Evolutionary conservation across 1,139 yeast species (phyloP), one percentile per base, ranked within the genome.

Genomic region (Lodderomyces oxycetoniae): DNA sequence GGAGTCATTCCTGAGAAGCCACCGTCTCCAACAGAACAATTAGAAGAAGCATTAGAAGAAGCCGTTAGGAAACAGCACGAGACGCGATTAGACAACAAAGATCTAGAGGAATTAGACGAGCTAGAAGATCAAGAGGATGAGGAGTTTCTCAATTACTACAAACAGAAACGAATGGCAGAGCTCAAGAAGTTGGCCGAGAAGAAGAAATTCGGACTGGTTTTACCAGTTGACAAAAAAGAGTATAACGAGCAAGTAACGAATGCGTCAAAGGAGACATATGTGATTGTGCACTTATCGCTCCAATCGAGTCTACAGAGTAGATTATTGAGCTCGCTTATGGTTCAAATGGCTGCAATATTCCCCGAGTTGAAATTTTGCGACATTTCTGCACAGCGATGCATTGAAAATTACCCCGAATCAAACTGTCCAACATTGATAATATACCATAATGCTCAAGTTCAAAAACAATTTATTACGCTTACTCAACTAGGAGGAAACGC

Each of bases 1-100:
- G 97, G 97, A 9, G 78, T 91, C 42, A 87, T 91, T 35, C 98
- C 98, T 0, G 89, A 86, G 53, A 79, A 81, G 48, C 88, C 94
- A 21, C 91, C 93, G 15, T 86, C 95, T 17, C 95, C 96, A 10
- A 75, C 94, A 0, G 86, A 74, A 29, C 84, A 87, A 56, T 57
- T 91, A 32, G 97, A 91, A 52, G 89, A 81, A 46, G 94, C 94
- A 2, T 59, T 89, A 30, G 91, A 84, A 27, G 94, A 85, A 39
- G 95, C 95, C 0, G 69, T 88, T 11, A 70, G 68, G 36, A 73
- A 65, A 40, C 95, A 87, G 46, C 89, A 82, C 43, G 87, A 76
- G 14, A 79, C 80, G 52, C 60, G 93, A 35, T 59, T 89, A 28
- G 96, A 86, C 43, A 77, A 74, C 43, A 79, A 81, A 49, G 80